Evolutionary conservation across 306 rosid genomes (phyloP).

Genomic region (Trifolium dubium): DNA sequence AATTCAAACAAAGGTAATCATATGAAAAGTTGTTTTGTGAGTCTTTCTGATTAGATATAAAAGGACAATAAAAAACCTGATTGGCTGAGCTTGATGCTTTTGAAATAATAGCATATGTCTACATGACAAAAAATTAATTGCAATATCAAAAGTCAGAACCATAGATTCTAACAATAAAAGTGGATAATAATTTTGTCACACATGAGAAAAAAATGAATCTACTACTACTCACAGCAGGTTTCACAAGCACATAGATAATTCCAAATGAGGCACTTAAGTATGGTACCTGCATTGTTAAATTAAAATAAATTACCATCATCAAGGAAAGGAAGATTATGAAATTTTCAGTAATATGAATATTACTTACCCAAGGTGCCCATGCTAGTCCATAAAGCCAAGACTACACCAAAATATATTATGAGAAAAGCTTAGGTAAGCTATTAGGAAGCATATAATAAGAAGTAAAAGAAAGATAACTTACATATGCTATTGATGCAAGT

Average conservation of each 20-base stretch:
- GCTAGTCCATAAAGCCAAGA: slow-evolving; percentile 83
- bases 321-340: neutral
- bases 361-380: slow-evolving; percentile 88
- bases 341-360: slow-evolving; percentile 29
- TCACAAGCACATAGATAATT: slow-evolving; percentile 67
- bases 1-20: neutral
- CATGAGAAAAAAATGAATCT: neutral
- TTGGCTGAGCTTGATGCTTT: slow-evolving; percentile 69
- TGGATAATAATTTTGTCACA: neutral
- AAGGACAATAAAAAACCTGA: slow-evolving; percentile 62
- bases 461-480: slow-evolving; percentile 46
- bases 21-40: neutral
- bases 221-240: slow-evolving; percentile 67
- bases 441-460: neutral
- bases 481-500: slow-evolving; percentile 82
- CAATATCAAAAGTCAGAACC: slow-evolving; percentile 15
- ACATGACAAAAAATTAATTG: slow-evolving; percentile 43
- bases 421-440: slow-evolving; percentile 1
- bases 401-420: slow-evolving; percentile 45
- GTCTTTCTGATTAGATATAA: slow-evolving; percentile 17
- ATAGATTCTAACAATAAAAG: slow-evolving; percentile 5
- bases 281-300: slow-evolving; percentile 65
- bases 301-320: slow-evolving; percentile 21
- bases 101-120: slow-evolving; percentile 82
- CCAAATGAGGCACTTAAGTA: slow-evolving; percentile 77